Evolutionary conservation across 2,329 filamentous ascomycete genomes (phyloP).

Genomic region (Penicillium occitanis): DNA sequence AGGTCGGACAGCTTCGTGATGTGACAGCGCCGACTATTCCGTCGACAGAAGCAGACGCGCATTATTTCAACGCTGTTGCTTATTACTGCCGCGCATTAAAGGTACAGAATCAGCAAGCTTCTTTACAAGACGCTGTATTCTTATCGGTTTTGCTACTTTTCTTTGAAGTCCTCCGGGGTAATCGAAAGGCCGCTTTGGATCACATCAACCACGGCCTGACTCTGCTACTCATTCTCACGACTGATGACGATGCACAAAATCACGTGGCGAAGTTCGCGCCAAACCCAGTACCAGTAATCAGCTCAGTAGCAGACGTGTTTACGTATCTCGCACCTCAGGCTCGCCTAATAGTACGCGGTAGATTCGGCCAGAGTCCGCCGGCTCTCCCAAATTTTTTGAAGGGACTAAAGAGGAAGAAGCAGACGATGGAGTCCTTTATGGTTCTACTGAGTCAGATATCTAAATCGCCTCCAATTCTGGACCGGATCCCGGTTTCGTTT

Average conservation of each 20-base stretch:
- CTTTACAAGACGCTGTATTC: constrained; percentile 13
- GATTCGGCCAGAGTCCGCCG: background rate
- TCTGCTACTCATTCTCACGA: constrained; percentile 14
- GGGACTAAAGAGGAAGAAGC: constrained; percentile 1
- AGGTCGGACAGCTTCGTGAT: background rate
- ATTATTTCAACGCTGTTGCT: constrained; percentile 15
- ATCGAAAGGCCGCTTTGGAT: constrained; percentile 13
- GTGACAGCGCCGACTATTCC: background rate
- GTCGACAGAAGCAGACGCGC: constrained; percentile 10
- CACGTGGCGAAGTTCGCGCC: constrained; percentile 6
- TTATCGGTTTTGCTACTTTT: constrained; percentile 11
- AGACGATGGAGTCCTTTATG: constrained; percentile 17
- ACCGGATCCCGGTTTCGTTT: constrained; percentile 1
- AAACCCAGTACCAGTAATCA: constrained; percentile 6
- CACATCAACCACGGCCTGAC: constrained; percentile 14
- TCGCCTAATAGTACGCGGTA: constrained; percentile 12
- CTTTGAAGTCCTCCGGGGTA: constrained; percentile 12
- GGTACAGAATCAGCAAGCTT: constrained; percentile 11
- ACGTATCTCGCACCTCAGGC: constrained; percentile 14
- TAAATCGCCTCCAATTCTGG: background rate
- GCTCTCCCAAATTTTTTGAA: constrained; percentile 12
- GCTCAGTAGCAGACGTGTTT: constrained; percentile 17
- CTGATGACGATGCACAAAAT: background rate
- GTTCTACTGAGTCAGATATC: constrained; percentile 4
- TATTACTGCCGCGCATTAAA: constrained; percentile 14